Conservation (phyloP, 495 filamentous ascomycete genomes). For the Copromyces sp. region DNA sequence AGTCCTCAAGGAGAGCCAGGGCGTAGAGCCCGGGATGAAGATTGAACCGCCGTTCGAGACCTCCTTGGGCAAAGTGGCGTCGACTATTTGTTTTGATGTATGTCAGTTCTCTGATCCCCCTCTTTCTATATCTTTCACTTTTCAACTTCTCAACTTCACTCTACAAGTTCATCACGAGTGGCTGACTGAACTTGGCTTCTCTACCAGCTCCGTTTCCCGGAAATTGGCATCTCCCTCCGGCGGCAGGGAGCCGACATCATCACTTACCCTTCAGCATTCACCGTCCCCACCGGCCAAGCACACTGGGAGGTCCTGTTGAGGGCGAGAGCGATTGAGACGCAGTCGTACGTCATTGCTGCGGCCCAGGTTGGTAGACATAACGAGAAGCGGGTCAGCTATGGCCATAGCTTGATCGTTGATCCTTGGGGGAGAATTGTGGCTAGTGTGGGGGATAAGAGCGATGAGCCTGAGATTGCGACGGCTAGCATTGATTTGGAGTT, state of each 20-base stretch:
- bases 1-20: conserved; percentile 21
- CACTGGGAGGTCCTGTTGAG: conserved; percentile 77
- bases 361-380: conserved; percentile 70
- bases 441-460: conserved; percentile 42
- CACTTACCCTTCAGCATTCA: conserved; percentile 86
- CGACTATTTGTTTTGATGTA: conserved; percentile 90
- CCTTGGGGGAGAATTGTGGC: conserved; percentile 78
- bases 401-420: conserved; percentile 76
- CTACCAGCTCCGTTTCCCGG: conserved; percentile 67
- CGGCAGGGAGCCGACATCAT: conserved; percentile 53
- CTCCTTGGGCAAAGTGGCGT: conserved; percentile 60
- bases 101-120: conserved; percentile 23
- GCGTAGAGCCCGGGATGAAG: conserved; percentile 16
- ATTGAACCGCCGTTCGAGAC: conserved; percentile 59
- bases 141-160: neutral
- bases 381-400: conserved; percentile 72
- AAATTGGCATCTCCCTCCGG: conserved; percentile 54
- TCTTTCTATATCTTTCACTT: neutral
- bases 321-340: conserved; percentile 81
- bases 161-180: neutral
- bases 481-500: conserved; percentile 39
- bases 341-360: conserved; percentile 77
- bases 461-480: conserved; percentile 34
- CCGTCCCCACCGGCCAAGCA: conserved; percentile 70
- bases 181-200: too few species aligned